These are phyloP conservation scores for Tulasnella sp. DNA, from an alignment of 768 basidiomycete species.

Conservation along the genomic window DNA sequence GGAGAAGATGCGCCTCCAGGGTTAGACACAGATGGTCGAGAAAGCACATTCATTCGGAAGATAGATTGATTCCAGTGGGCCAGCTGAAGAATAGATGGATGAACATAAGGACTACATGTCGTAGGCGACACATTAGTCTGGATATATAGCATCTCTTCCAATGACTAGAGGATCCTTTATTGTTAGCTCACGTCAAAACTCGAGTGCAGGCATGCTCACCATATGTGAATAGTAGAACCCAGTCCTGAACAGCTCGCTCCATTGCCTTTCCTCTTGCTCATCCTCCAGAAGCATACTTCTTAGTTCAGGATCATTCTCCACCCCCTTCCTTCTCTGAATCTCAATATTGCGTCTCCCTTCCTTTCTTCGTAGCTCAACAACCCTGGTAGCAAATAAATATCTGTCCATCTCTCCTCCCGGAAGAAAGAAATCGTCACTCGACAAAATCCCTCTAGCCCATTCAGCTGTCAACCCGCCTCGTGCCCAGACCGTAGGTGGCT, in stretches of 20 bases:
- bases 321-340: slow-evolving; percentile 15
- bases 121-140: slow-evolving; percentile 62
- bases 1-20: slow-evolving; percentile 2
- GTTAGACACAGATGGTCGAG: slow-evolving; percentile 10
- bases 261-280: slow-evolving; percentile 54
- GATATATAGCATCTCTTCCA: slow-evolving; percentile 66
- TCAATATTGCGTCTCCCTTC: slow-evolving; percentile 10
- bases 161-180: slow-evolving; percentile 35
- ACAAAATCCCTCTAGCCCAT: slow-evolving; percentile 63
- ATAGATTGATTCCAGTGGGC: slow-evolving; percentile 69
- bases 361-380: slow-evolving; percentile 58
- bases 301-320: slow-evolving; percentile 30
- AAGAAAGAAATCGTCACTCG: slow-evolving; percentile 70
- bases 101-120: slow-evolving; percentile 55
- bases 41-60: slow-evolving; percentile 24
- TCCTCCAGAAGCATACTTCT: too few relatives aligned
- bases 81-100: slow-evolving; percentile 51
- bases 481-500: slow-evolving; percentile 52
- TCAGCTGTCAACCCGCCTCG: slow-evolving; percentile 54
- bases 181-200: background rate
- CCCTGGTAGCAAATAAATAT: slow-evolving; percentile 60
- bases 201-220: slow-evolving; percentile 36
- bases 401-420: slow-evolving; percentile 55
- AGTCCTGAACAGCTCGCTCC: slow-evolving; percentile 52
- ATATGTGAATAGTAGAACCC: slow-evolving; percentile 82